Evolutionary conservation across 306 rosid species (phyloP).

Genomic region (Castanea crenata): DNA sequence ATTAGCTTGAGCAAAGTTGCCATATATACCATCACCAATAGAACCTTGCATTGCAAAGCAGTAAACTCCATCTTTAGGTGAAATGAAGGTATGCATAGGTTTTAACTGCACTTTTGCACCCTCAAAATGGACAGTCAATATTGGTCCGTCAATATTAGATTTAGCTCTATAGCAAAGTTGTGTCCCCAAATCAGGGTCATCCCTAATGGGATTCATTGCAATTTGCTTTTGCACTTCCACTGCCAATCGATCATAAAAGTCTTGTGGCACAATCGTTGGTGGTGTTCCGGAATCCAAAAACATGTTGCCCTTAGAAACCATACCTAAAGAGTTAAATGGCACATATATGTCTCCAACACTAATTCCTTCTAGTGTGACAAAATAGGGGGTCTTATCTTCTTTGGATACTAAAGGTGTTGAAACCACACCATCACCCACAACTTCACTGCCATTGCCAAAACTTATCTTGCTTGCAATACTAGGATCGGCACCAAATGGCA

Average conservation of each 20-base stretch:
- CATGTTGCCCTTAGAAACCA: constrained; percentile 29
- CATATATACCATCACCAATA: constrained; percentile 32
- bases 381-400: constrained; percentile 40
- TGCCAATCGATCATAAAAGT: constrained; percentile 35
- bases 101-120: constrained; percentile 40
- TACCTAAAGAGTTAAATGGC: constrained; percentile 29
- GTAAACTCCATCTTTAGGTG: constrained; percentile 47
- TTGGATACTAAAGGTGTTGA: constrained; percentile 44
- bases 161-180: constrained; percentile 49
- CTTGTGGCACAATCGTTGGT: constrained; percentile 48
- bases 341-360: constrained; percentile 51
- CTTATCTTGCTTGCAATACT: constrained; percentile 34
- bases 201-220: constrained; percentile 30
- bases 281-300: constrained; percentile 56
- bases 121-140: constrained; percentile 49
- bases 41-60: constrained; percentile 53
- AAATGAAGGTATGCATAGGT: constrained; percentile 47
- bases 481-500: constrained; percentile 51
- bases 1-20: constrained; percentile 59
- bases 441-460: constrained; percentile 55
- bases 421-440: constrained; percentile 51
- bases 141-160: constrained; percentile 39
- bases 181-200: constrained; percentile 47
- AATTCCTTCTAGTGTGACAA: constrained; percentile 51
- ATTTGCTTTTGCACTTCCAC: constrained; percentile 40